These are phyloP conservation scores for Trametes elegans DNA, from an alignment of 768 basidiomycete genomes.

Conservation along the genomic window DNA sequence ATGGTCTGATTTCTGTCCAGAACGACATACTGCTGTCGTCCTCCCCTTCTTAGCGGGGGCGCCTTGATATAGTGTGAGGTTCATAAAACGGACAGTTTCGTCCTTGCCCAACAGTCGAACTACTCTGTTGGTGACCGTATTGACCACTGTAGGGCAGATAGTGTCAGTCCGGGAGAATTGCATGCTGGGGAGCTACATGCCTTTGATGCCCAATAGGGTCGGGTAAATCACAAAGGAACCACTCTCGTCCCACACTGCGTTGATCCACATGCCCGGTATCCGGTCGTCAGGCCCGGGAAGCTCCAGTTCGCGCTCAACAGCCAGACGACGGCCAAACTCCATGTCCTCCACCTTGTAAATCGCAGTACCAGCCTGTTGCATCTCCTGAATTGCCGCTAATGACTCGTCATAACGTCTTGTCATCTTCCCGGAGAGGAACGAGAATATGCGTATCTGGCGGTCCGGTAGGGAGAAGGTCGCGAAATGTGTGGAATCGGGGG, in stretches of 20 bases:
- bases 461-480: constrained; percentile 93
- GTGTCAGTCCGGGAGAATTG: no score
- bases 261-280: constrained; percentile 76
- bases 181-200: no score
- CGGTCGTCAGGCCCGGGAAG: constrained; percentile 71
- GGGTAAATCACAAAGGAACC: constrained; percentile 94
- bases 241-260: constrained; percentile 97
- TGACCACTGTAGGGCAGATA: constrained; percentile 63
- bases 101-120: constrained; percentile 88
- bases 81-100: constrained; percentile 87
- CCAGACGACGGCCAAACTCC: constrained; percentile 98
- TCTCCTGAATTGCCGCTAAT: constrained; percentile 88
- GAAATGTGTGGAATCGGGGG: constrained; percentile 86
- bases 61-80: constrained; percentile 90
- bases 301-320: constrained; percentile 89
- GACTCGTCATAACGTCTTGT: constrained; percentile 95
- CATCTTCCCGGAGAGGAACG: constrained; percentile 85
- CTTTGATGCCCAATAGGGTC: constrained; percentile 92
- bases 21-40: constrained; percentile 69
- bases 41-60: constrained; percentile 84
- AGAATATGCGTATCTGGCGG: constrained; percentile 92
- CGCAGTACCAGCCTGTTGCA: constrained; percentile 98
- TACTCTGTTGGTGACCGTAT: constrained; percentile 92
- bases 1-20: neutral
- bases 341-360: constrained; percentile 94